These are phyloP conservation scores for Penicillium sp. DNA, from an alignment of 2,329 filamentous ascomycete genomes.

Conservation along the genomic window DNA sequence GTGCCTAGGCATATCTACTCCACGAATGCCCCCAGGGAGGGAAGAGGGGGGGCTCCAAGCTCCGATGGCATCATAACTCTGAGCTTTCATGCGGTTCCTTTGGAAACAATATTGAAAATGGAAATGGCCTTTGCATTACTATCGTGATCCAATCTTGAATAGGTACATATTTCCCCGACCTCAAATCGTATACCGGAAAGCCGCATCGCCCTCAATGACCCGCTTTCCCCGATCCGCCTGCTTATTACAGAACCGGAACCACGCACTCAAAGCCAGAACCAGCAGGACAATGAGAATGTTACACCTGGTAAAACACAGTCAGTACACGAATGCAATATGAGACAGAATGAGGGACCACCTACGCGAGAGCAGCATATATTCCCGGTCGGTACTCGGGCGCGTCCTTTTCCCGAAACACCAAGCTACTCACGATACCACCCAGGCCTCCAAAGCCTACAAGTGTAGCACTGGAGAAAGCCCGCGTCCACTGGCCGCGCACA, in stretches of 20 bases:
- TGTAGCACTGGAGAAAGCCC: conserved; percentile 72
- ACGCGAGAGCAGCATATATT: conserved; percentile 33
- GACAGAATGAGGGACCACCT: conserved; percentile 8
- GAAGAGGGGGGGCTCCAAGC: not conserved
- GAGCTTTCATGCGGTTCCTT: not conserved
- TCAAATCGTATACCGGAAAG: conserved; percentile 39
- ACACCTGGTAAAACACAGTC: conserved; percentile 21
- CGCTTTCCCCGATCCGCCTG: conserved; percentile 34
- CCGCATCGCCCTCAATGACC: conserved; percentile 32
- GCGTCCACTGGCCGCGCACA: conserved; percentile 84
- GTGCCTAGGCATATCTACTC: not conserved
- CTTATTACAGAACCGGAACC: conserved; percentile 33
- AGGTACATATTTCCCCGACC: no score
- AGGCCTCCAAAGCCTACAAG: conserved; percentile 74
- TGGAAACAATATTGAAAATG: not conserved
- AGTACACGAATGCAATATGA: conserved; percentile 3
- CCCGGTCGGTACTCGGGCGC: conserved; percentile 35
- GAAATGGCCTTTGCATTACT: not conserved
- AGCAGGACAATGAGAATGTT: conserved; percentile 34
- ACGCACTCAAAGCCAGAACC: conserved; percentile 26
- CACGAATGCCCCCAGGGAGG: not conserved
- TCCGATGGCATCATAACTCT: not conserved
- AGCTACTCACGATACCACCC: conserved; percentile 71
- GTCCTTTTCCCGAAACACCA: conserved; percentile 61
- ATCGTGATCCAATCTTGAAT: not conserved